A percentile compares a stretch with the other conserved stretches of the same genome.
Conservation (phyloP, 1,284 basidiomycete genomes). For the Fomitopsis pinicola region DNA sequence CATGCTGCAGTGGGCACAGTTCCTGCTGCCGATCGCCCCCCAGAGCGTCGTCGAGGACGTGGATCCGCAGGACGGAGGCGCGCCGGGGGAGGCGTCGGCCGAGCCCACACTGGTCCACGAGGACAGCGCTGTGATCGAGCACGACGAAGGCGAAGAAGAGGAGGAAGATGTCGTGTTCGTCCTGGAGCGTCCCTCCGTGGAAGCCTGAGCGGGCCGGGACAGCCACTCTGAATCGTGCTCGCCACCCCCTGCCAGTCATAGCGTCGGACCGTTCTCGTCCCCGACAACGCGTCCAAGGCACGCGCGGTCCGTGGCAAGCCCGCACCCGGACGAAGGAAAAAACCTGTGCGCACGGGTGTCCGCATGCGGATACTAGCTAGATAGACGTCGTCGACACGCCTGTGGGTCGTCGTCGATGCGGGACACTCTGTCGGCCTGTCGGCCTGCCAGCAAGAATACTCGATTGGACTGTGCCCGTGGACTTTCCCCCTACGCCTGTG, state of each 20-base stretch:
- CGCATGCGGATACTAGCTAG: neutral
- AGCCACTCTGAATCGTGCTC: no score
- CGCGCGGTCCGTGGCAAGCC: no score
- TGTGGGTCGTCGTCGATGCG: neutral
- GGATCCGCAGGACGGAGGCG: constrained; percentile 3
- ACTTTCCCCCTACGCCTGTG: neutral
- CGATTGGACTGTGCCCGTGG: no score
- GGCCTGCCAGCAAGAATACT: neutral
- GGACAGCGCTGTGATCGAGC: neutral
- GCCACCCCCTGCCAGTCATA: neutral
- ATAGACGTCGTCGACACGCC: neutral
- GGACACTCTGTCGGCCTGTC: neutral
- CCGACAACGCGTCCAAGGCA: no score
- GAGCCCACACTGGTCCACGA: constrained; percentile 9
- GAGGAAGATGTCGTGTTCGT: constrained; percentile 53
- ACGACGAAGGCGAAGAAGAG: constrained; percentile 35
- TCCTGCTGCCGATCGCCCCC: constrained; percentile 68
- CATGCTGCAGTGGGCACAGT: constrained; percentile 60
- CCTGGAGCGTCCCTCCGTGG: constrained; percentile 32
- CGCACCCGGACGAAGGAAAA: neutral
- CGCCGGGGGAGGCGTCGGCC: neutral
- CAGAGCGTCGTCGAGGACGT: constrained; percentile 29
- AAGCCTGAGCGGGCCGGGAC: constrained; percentile 23
- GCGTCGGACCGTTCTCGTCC: neutral
- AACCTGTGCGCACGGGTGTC: neutral